phyloP scores from a whole-genome alignment of 2,329 filamentous ascomycete species.

The Penicillium psychrosexuale region DNA sequence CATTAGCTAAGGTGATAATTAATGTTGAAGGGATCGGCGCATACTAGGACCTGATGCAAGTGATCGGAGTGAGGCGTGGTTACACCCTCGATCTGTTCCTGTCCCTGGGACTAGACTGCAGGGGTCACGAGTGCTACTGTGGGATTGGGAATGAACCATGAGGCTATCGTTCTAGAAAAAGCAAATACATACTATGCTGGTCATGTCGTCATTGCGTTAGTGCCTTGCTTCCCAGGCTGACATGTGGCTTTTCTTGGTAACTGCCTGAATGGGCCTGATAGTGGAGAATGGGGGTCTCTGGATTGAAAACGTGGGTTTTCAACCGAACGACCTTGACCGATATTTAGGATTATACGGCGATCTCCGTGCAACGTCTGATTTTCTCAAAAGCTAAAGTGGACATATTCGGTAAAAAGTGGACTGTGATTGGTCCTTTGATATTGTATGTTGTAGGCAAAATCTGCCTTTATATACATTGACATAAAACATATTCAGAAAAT shows the following conservation, averaged over 20 bases:
- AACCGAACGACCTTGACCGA: too few relatives aligned
- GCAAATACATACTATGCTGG: background rate
- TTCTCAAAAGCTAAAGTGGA: too few relatives aligned
- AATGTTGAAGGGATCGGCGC: background rate
- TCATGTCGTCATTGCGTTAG: background rate
- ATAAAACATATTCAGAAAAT: background rate
- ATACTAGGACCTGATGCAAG: background rate
- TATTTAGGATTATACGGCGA: too few relatives aligned
- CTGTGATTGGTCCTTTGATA: background rate
- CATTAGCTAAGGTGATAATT: background rate
- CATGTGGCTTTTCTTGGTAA: background rate
- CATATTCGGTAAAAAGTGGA: background rate
- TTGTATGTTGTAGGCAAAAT: background rate
- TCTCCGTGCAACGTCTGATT: background rate
- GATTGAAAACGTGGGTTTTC: too few relatives aligned
- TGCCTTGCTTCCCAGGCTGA: background rate
- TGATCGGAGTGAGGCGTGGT: background rate
- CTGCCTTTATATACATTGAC: background rate
- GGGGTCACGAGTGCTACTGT: background rate
- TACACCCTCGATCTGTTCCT: background rate
- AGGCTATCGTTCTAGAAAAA: background rate
- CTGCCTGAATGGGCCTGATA: background rate
- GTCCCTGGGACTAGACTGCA: background rate
- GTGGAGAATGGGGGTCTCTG: background rate
- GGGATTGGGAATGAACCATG: background rate